Percentiles rank a stretch among this genome's conserved stretches.
Conservation (phyloP, 2,329 filamentous ascomycete genomes). For the Mollisiaceae sp. region DNA sequence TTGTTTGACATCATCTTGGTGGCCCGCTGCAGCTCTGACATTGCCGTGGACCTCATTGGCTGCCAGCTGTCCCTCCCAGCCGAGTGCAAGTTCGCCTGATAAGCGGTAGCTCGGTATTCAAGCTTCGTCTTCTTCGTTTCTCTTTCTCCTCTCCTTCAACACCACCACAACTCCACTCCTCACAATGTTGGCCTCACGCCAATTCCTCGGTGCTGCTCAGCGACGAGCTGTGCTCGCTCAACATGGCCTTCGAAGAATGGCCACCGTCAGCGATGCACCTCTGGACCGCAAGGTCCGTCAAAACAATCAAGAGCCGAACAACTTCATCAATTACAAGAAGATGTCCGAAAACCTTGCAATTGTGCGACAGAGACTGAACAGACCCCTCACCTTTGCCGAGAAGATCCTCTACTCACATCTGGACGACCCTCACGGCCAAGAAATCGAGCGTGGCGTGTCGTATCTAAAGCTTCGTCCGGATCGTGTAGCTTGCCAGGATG, state of each 20-base stretch:
- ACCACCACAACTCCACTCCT: constrained; percentile 32
- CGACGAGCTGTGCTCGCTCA: constrained; percentile 60
- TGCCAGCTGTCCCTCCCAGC: not conserved
- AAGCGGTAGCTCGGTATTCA: constrained; percentile 9
- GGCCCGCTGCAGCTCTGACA: not conserved
- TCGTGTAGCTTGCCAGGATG: constrained; percentile 98
- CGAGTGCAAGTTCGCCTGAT: constrained; percentile 11
- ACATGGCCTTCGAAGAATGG: constrained; percentile 73
- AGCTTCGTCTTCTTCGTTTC: constrained; percentile 31
- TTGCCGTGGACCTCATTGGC: not conserved
- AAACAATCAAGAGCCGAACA: constrained; percentile 93
- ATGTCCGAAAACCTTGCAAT: constrained; percentile 97
- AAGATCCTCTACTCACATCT: constrained; percentile 99
- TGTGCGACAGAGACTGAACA: constrained; percentile 87
- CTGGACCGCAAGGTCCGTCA: constrained; percentile 97
- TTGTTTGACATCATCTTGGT: constrained; percentile 12
- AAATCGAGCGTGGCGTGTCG: constrained; percentile 92
- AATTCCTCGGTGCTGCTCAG: constrained; percentile 70
- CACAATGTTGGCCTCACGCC: constrained; percentile 74
- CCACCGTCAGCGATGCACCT: constrained; percentile 83
- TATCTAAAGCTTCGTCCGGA: constrained; percentile 97
- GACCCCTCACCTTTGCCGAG: constrained; percentile 92
- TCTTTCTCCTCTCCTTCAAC: constrained; percentile 25
- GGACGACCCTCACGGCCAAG: constrained; percentile 94
- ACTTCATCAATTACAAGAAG: constrained; percentile 99